These are phyloP conservation scores for Nakataea oryzae DNA, from an alignment of 2,329 filamentous ascomycete species.

Conservation along the genomic window DNA sequence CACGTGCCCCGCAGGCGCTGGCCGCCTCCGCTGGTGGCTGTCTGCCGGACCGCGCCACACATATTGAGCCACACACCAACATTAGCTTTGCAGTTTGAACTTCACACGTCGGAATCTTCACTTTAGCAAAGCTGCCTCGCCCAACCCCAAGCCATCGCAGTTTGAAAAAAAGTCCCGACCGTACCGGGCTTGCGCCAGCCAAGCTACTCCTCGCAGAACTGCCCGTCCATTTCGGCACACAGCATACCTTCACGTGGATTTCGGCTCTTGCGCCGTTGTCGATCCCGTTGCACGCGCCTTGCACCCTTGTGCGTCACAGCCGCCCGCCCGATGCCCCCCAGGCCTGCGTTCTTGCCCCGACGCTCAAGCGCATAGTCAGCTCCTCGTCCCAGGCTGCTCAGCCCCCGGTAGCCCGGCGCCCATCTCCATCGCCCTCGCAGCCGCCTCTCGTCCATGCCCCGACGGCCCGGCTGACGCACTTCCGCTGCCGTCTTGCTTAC, in stretches of 20 bases:
- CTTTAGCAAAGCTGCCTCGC: background rate
- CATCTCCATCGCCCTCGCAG: background rate
- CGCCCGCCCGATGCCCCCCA: background rate
- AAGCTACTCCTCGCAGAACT: background rate
- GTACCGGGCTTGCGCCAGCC: background rate
- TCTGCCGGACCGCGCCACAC: background rate
- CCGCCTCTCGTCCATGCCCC: constrained; percentile 1
- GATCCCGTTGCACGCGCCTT: background rate
- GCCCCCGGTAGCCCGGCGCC: background rate
- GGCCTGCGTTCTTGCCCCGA: background rate
- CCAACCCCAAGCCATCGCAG: background rate
- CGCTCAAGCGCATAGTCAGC: background rate
- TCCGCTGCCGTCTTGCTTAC: background rate
- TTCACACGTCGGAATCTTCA: background rate
- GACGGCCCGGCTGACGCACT: background rate
- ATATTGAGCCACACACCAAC: background rate
- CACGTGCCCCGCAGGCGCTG: background rate
- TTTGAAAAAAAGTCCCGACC: background rate
- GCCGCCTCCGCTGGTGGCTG: background rate
- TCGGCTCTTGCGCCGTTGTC: background rate
- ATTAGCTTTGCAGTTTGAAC: background rate
- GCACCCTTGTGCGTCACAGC: background rate
- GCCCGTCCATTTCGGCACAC: background rate
- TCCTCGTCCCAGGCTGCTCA: background rate
- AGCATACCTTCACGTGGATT: background rate